Conservation (phyloP, 164 flowering plant genomes). For the Magnolia sinica region DNA sequence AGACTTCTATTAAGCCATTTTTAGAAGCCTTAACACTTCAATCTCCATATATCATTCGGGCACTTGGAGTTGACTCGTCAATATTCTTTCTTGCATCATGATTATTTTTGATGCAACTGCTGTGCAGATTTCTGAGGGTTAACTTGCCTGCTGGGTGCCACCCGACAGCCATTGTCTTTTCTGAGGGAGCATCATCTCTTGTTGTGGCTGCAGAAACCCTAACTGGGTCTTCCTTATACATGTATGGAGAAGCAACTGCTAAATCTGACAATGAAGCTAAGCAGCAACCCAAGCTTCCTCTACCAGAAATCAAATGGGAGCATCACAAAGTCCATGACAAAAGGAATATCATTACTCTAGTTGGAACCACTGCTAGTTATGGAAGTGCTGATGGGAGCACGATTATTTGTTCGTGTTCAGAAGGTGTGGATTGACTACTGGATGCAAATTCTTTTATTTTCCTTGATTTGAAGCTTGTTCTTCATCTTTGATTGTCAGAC, state of each 20-base stretch:
- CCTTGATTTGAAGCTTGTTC: background rate
- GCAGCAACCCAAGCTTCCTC: conserved; percentile 72
- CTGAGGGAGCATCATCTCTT: conserved; percentile 68
- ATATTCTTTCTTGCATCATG: background rate
- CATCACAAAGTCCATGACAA: conserved; percentile 81
- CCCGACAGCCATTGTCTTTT: conserved; percentile 75
- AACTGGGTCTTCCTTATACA: conserved; percentile 67
- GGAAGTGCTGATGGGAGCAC: conserved; percentile 94
- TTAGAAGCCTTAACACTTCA: background rate
- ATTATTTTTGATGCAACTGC: background rate
- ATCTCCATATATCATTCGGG: too few relatives aligned
- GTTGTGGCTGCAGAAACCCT: conserved; percentile 82
- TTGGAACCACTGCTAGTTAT: conserved; percentile 70
- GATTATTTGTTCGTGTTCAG: conserved; percentile 84
- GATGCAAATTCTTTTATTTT: background rate
- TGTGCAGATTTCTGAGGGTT: conserved; percentile 73
- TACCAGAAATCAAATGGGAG: conserved; percentile 93
- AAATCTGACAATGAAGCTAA: conserved; percentile 43
- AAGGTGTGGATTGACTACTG: conserved; percentile 47
- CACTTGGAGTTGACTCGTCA: background rate
- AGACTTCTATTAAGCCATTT: background rate
- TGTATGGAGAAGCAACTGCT: conserved; percentile 76
- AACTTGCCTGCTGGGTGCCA: conserved; percentile 85
- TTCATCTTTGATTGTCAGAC: conserved; percentile 1
- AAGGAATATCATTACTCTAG: conserved; percentile 57